Evolutionary conservation across 768 basidiomycete genomes (phyloP).

Genomic region (Pulveroboletus sp.): DNA sequence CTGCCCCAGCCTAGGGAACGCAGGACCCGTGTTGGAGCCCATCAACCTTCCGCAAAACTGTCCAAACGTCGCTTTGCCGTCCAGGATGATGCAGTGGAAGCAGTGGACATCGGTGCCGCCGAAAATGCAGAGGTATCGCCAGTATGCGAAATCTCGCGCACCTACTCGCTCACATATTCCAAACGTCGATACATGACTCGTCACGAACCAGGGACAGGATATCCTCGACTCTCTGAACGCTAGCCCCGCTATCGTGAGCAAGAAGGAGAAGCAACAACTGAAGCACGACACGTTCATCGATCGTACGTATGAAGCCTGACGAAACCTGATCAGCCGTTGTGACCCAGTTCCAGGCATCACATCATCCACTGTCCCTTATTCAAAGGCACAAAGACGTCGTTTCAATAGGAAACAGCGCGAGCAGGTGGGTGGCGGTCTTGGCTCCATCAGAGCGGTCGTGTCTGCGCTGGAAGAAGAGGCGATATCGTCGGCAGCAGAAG

Average conservation of each 20-base stretch:
- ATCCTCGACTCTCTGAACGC: conserved; percentile 36
- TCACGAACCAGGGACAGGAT: conserved; percentile 37
- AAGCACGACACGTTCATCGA: conserved; percentile 67
- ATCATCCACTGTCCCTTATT: conserved; percentile 49
- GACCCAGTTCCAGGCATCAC: conserved; percentile 40
- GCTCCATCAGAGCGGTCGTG: conserved; percentile 51
- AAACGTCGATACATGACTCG: neutral
- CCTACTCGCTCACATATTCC: neutral
- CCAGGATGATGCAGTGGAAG: conserved; percentile 45
- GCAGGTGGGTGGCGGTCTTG: conserved; percentile 48
- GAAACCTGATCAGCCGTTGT: neutral
- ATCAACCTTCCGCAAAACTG: conserved; percentile 49
- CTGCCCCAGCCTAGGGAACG: conserved; percentile 31
- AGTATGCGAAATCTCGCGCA: conserved; percentile 29
- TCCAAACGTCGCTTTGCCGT: conserved; percentile 46
- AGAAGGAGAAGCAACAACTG: conserved; percentile 62
- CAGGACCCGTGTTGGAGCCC: conserved; percentile 41
- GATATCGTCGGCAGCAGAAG: conserved; percentile 13
- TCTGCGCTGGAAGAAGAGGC: conserved; percentile 44
- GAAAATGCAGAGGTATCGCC: conserved; percentile 29
- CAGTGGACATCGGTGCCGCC: conserved; percentile 41
- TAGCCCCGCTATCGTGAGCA: conserved; percentile 35
- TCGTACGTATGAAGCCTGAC: conserved; percentile 37
- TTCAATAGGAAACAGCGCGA: conserved; percentile 66
- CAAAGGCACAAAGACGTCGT: conserved; percentile 67